Percentiles rank a stretch among this genome's conserved stretches.
phyloP scores from a whole-genome alignment of 257 asterid species.

The Scutellaria minor region DNA sequence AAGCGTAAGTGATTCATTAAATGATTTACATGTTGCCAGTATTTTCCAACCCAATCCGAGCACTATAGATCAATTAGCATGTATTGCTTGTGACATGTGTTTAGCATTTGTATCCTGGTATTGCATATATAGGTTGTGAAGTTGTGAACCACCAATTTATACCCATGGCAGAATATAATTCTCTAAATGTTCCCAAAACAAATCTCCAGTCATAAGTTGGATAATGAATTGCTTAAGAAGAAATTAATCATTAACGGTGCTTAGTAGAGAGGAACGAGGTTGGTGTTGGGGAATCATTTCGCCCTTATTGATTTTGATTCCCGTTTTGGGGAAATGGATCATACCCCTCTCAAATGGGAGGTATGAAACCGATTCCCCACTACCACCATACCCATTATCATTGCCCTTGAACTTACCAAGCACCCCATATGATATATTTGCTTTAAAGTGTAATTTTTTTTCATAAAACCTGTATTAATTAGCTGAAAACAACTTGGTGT shows the following conservation, averaged over 20 bases:
- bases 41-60: conserved; percentile 5
- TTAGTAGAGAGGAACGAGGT: no score
- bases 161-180: not conserved
- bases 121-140: not conserved
- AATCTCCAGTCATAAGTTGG: not conserved
- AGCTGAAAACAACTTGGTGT: not conserved
- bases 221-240: not conserved
- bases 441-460: not conserved
- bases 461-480: not conserved
- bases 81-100: not conserved
- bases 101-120: conserved; percentile 1
- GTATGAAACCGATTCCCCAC: no score
- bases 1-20: conserved; percentile 13
- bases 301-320: no score
- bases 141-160: not conserved
- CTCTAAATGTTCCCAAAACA: not conserved
- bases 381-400: no score
- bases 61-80: not conserved
- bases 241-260: not conserved
- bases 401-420: no score
- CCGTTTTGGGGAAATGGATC: no score
- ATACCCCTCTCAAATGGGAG: no score
- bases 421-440: not conserved
- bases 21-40: not conserved
- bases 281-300: no score